These are phyloP conservation scores for Lanmaoa pseudosensibilis DNA, from an alignment of 768 basidiomycete genomes.

Conservation along the genomic window DNA sequence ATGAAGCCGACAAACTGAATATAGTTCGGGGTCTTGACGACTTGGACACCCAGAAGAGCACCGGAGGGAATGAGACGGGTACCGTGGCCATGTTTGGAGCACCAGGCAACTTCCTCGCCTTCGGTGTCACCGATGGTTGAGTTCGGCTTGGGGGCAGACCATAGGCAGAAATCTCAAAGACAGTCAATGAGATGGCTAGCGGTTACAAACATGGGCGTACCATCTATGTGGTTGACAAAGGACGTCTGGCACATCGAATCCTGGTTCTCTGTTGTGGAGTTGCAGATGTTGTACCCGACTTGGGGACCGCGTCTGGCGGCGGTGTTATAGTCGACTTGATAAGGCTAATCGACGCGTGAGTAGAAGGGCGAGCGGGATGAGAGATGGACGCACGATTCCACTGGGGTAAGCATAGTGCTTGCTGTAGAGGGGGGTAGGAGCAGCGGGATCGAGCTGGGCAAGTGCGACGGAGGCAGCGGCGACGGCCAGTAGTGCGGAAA, in stretches of 20 bases:
- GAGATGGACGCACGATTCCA: constrained; percentile 38
- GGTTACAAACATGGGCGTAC: constrained; percentile 14
- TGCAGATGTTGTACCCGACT: constrained; percentile 66
- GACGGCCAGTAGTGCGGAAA: constrained; percentile 37
- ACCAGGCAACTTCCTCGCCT: constrained; percentile 73
- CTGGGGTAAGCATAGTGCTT: constrained; percentile 47
- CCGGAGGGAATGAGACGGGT: constrained; percentile 72
- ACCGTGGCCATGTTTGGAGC: constrained; percentile 68
- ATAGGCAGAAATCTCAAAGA: constrained; percentile 64
- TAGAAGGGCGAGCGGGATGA: neutral
- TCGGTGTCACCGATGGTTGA: constrained; percentile 64
- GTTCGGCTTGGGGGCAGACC: constrained; percentile 54
- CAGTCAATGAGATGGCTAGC: neutral
- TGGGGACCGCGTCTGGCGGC: constrained; percentile 53
- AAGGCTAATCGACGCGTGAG: constrained; percentile 38
- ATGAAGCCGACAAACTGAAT: constrained; percentile 64
- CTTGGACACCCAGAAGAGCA: constrained; percentile 63
- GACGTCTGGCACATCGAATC: constrained; percentile 69
- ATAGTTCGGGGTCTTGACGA: constrained; percentile 58
- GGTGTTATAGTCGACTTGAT: constrained; percentile 45
- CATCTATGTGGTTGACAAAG: constrained; percentile 58
- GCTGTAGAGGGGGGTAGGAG: constrained; percentile 45
- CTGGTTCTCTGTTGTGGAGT: constrained; percentile 61
- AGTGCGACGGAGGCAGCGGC: constrained; percentile 34
- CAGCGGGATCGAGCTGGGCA: constrained; percentile 39